A percentile compares a stretch with the other conserved stretches of the same genome.
phyloP scores from a whole-genome alignment of 257 asterid genomes.

The Linderniella brevidens region DNA sequence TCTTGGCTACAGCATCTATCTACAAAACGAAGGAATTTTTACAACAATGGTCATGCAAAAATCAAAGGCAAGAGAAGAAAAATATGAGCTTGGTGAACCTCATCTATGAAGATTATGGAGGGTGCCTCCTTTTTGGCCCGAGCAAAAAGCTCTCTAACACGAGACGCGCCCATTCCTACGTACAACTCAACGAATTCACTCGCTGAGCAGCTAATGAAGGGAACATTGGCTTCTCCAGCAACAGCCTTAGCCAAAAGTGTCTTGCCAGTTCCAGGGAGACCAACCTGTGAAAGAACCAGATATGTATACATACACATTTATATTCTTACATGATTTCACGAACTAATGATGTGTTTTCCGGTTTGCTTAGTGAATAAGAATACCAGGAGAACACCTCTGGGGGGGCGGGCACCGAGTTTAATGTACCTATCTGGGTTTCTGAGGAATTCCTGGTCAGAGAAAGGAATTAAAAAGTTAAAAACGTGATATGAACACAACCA shows the following conservation, averaged over 20 bases:
- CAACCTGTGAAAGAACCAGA: constrained; percentile 44
- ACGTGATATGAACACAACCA: not conserved
- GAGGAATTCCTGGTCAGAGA: constrained; percentile 64
- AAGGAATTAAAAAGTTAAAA: not conserved
- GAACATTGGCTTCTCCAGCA: constrained; percentile 98
- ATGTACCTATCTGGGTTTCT: constrained; percentile 81
- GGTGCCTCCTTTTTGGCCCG: constrained; percentile 99
- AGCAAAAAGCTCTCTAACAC: constrained; percentile 95
- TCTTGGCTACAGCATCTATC: constrained; percentile 99
- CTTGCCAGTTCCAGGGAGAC: constrained; percentile 99
- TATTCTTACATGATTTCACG: not conserved
- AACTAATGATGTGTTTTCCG: not conserved
- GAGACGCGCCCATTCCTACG: constrained; percentile 99
- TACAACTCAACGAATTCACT: constrained; percentile 96
- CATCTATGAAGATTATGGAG: constrained; percentile 92
- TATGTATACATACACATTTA: not conserved
- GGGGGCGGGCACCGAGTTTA: constrained; percentile 98
- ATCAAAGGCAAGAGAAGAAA: constrained; percentile 1
- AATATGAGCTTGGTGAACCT: constrained; percentile 30
- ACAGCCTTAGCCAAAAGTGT: constrained; percentile 98
- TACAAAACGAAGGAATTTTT: constrained; percentile 22
- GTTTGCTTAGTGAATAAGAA: constrained; percentile 17
- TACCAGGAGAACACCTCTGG: constrained; percentile 98
- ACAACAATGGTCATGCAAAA: constrained; percentile 13
- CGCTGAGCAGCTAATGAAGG: constrained; percentile 97